Base-by-base conservation (phyloP, 345 rosid genomes). In the Melaleuca alternifolia region DNA sequence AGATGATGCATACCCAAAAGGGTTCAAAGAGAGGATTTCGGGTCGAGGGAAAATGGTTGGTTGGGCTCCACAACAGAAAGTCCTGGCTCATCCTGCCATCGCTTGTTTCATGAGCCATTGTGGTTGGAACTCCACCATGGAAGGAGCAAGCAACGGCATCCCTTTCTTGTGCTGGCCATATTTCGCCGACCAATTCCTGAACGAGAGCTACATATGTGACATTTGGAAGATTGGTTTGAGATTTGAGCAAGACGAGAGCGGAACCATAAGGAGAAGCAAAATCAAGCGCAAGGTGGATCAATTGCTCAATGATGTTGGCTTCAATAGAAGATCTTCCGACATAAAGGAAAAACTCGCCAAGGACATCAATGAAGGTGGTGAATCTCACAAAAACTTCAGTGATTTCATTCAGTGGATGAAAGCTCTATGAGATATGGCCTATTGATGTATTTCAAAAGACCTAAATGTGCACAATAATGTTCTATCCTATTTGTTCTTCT, bases 51-150 rank as follows among this genome's bases (percentile, higher is more conserved):
- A 86, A 75, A 26, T 87, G 48, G 90, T 89, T 8, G 51, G 52
- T 26, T 91, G 92, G 92, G 84, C 88, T 54, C 91, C 92, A 18
- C 92, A 91, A 65, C 89, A 87, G 84, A 59, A 61, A 59, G 90
- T 91, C 26, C 28, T 89, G 53, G 52, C 85, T 37, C 92, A 91
- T 30, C 85, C 86, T 11, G 86, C 92, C 1, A 28, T 89, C 24
- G 86, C 92, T 14, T 89, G 92, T 85, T 91, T 91, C 41, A 79
- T 91, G 50, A 89, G 89, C 28, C 92, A 91, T 50, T 91, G 91
- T 26, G 90, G 92, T 16, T 91, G 92, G 92, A 91, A 91, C 87
- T 91, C 92, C 10, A 81, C 91, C 0, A 84, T 91, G 86, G 92
- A 91, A 75, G 92, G 90, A 20, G 57, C 88, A 26, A 83, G 89